A percentile compares a stretch with the other conserved stretches of the same genome.
Conservation (phyloP, 192 early-diverging fungal species). For the Linnemannia hyalina region DNA sequence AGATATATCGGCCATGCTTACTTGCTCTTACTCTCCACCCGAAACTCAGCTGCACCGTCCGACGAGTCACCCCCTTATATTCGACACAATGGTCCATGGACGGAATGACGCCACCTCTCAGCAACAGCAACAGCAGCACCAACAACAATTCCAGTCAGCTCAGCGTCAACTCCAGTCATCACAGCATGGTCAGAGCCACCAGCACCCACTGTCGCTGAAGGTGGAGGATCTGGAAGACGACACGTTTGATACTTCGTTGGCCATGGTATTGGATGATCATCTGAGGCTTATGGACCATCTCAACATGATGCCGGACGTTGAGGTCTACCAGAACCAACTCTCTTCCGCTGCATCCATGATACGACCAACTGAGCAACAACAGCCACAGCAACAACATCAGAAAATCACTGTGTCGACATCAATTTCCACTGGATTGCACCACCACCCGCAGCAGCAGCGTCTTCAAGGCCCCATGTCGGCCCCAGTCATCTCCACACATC, state of each 20-base stretch:
- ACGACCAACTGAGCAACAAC: neutral
- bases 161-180: neutral
- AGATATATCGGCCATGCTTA: no score
- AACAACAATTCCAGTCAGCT: neutral
- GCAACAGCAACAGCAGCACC: constrained; percentile 3
- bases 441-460: neutral
- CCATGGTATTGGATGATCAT: constrained; percentile 34
- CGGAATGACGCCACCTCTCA: neutral
- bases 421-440: neutral
- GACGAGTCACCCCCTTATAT: neutral
- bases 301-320: constrained; percentile 24
- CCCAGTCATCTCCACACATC: neutral
- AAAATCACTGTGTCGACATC: no score
- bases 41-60: neutral
- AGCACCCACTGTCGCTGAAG: neutral
- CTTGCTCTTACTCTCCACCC: no score
- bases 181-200: neutral
- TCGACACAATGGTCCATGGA: neutral
- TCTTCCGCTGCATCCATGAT: neutral
- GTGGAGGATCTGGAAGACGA: constrained; percentile 17
- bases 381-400: neutral
- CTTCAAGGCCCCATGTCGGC: neutral
- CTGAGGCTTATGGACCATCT: constrained; percentile 30
- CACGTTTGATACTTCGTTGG: constrained; percentile 18
- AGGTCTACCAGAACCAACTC: neutral